Evolutionary conservation across 2,329 filamentous ascomycete species (phyloP).

Genomic region (Fusarium sp.): DNA sequence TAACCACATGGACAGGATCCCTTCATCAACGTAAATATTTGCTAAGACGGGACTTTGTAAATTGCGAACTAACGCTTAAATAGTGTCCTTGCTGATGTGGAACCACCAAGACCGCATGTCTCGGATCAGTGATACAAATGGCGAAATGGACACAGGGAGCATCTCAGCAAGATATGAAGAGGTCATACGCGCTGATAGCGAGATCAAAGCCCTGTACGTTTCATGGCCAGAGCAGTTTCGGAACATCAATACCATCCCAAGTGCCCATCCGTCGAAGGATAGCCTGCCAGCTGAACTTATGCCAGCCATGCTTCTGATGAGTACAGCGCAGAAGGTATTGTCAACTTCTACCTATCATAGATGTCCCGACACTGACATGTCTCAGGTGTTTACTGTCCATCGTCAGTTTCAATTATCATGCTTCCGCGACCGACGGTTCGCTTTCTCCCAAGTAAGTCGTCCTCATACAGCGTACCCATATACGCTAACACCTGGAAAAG

Average conservation of each 20-base stretch:
- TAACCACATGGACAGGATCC: background rate
- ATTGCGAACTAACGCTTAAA: rapidly evolving
- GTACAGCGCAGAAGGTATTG: slow-evolving; percentile 3
- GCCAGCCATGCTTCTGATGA: slow-evolving; percentile 17
- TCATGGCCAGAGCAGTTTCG: background rate
- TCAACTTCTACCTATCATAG: background rate
- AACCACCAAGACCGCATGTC: background rate
- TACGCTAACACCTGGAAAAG: rapidly evolving
- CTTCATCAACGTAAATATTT: background rate
- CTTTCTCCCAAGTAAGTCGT: background rate
- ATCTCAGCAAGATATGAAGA: background rate
- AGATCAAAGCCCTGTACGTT: background rate
- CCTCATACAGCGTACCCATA: rapidly evolving
- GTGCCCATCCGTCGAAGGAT: background rate
- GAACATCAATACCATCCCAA: background rate
- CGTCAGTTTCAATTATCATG: slow-evolving; percentile 10
- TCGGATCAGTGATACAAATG: rapidly evolving
- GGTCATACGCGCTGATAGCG: background rate
- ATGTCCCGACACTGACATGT: background rate
- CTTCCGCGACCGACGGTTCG: background rate
- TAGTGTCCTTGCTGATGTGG: slow-evolving; percentile 5
- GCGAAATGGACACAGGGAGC: too few relatives aligned
- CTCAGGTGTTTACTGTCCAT: background rate
- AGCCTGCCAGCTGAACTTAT: background rate
- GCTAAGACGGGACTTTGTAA: too few relatives aligned